Conservation (phyloP, 2,329 filamentous ascomycete species). For the Teratosphaeria gauchensis region DNA sequence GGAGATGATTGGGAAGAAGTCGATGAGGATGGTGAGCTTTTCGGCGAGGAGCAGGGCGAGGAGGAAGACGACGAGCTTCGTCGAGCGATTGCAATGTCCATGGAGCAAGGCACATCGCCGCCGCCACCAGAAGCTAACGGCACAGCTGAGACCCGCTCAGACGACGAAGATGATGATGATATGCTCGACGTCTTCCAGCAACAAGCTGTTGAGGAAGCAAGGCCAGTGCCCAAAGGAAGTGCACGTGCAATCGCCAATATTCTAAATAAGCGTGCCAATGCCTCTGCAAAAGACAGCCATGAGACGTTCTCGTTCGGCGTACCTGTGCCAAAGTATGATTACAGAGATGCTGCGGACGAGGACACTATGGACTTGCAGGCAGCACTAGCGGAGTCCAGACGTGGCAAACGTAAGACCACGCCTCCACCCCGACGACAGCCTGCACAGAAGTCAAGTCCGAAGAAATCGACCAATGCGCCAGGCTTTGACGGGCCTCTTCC, state of each 20-base stretch:
- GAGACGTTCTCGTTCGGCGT: conserved; percentile 26
- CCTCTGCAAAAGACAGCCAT: conserved; percentile 41
- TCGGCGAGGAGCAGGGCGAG: conserved; percentile 46
- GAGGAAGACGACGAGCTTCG: conserved; percentile 67
- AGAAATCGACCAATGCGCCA: conserved; percentile 41
- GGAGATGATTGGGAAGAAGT: conserved; percentile 28
- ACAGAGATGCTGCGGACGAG: conserved; percentile 51
- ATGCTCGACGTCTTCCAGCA: conserved; percentile 39
- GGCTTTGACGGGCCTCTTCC: conserved; percentile 71
- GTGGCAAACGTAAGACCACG: conserved; percentile 23
- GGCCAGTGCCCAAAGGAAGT: conserved; percentile 36
- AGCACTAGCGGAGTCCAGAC: conserved; percentile 61
- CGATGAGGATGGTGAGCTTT: conserved; percentile 39
- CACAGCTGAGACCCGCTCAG: conserved; percentile 31
- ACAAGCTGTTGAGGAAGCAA: conserved; percentile 31
- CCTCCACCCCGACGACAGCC: conserved; percentile 7
- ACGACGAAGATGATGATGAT: conserved; percentile 21
- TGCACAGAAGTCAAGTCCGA: conserved; percentile 23
- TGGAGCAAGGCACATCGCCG: conserved; percentile 53
- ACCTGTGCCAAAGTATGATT: conserved; percentile 19
- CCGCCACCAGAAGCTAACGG: conserved; percentile 34
- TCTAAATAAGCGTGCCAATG: conserved; percentile 63
- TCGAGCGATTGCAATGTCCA: conserved; percentile 74
- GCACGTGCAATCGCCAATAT: conserved; percentile 59
- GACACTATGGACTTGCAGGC: conserved; percentile 70